phyloP scores from a whole-genome alignment of 768 basidiomycete species.

The Podaxis sp. region DNA sequence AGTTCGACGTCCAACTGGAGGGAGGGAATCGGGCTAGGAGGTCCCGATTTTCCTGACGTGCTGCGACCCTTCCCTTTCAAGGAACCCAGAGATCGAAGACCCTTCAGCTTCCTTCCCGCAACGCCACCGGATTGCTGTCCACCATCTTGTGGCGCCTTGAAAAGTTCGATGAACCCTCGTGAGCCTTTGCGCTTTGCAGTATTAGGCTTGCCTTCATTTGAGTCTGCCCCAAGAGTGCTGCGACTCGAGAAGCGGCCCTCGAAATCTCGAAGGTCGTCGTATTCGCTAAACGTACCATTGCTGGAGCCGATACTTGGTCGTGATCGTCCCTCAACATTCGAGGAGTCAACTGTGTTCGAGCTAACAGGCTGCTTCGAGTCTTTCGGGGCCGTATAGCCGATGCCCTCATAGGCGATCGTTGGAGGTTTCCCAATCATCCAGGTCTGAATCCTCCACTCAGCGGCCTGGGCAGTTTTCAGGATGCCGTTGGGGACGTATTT shows the following conservation, averaged over 20 bases:
- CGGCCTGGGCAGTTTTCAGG: slow-evolving; percentile 92
- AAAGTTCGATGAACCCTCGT: slow-evolving; percentile 60
- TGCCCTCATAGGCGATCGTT: slow-evolving; percentile 78
- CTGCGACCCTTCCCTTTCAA: slow-evolving; percentile 54
- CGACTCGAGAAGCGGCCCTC: slow-evolving; percentile 82
- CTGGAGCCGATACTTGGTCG: slow-evolving; percentile 74
- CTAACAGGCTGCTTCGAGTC: slow-evolving; percentile 14
- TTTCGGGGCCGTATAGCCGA: slow-evolving; percentile 66
- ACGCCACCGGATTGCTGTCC: slow-evolving; percentile 27
- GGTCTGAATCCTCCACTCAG: slow-evolving; percentile 95
- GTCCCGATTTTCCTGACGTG: slow-evolving; percentile 33
- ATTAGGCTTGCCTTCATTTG: slow-evolving; percentile 19
- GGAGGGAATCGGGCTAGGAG: slow-evolving; percentile 52
- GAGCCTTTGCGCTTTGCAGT: slow-evolving; percentile 57
- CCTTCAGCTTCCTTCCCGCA: slow-evolving; percentile 61
- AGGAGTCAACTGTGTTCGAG: slow-evolving; percentile 30
- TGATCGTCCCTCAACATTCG: slow-evolving; percentile 38
- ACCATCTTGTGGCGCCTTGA: slow-evolving; percentile 50
- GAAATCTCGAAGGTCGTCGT: slow-evolving; percentile 85
- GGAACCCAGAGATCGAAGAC: slow-evolving; percentile 78
- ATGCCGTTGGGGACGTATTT: slow-evolving; percentile 94
- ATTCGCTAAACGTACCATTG: slow-evolving; percentile 70
- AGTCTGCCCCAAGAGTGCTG: slow-evolving; percentile 62
- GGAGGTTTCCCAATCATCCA: slow-evolving; percentile 98
- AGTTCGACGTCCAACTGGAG: slow-evolving; percentile 54